Conservation (phyloP, 768 basidiomycete species). For the Cystofilobasidium bisporidii region DNA sequence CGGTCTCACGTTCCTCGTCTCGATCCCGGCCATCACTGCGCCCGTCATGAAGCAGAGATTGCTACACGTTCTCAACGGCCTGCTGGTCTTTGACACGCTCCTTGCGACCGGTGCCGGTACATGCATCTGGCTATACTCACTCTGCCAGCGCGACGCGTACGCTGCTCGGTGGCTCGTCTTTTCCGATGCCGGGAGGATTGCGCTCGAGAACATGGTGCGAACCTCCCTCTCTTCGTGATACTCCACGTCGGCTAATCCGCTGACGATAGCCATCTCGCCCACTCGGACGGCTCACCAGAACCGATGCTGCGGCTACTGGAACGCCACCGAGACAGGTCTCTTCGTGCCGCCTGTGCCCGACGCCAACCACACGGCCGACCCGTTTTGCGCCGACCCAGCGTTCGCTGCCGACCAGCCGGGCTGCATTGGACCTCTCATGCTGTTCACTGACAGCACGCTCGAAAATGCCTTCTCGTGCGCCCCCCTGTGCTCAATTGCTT, state of each 20-base stretch:
- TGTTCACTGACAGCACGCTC: conserved; percentile 59
- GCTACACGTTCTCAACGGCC: conserved; percentile 67
- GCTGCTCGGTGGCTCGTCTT: conserved; percentile 47
- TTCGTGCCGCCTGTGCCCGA: conserved; percentile 35
- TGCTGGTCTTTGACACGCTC: conserved; percentile 56
- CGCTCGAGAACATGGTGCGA: conserved; percentile 63
- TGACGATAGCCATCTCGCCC: neutral
- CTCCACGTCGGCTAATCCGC: too few relatives aligned
- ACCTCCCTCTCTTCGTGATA: too few relatives aligned
- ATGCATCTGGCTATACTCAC: conserved; percentile 71
- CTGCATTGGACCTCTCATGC: conserved; percentile 33
- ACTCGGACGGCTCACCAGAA: conserved; percentile 49
- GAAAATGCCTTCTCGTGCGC: conserved; percentile 77
- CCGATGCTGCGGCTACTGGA: conserved; percentile 70
- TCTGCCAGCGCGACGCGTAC: conserved; percentile 62
- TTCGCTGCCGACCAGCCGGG: conserved; percentile 42
- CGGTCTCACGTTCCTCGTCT: conserved; percentile 58
- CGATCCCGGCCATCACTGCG: conserved; percentile 61
- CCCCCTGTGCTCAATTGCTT: neutral
- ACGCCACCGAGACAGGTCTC: conserved; percentile 50
- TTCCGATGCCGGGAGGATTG: conserved; percentile 45
- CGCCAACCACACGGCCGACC: conserved; percentile 32
- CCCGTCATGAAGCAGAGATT: conserved; percentile 59
- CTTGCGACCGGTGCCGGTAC: conserved; percentile 58
- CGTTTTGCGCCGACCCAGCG: conserved; percentile 64